A percentile compares a stretch with the other conserved stretches of the same genome.
Evolutionary conservation across 257 asterid species (phyloP).

Genomic region (Plectranthus barbatus): DNA sequence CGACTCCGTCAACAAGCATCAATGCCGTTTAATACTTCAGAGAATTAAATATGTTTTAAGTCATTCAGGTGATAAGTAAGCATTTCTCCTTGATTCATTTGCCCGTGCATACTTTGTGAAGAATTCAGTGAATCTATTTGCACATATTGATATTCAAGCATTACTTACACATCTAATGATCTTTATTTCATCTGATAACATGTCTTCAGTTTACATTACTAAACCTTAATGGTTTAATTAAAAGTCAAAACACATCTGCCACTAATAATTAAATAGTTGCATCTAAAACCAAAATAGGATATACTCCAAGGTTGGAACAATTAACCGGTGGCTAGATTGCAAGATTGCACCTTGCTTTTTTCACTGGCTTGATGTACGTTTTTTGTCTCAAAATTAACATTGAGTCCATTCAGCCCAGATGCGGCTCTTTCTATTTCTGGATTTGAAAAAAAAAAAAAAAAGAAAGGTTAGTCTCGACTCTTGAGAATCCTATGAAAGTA

Average conservation of each 20-base stretch:
- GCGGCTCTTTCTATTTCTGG: not conserved
- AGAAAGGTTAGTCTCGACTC: not conserved
- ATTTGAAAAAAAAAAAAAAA: not conserved
- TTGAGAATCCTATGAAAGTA: not conserved
- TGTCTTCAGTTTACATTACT: not conserved
- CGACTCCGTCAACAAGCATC: conserved; percentile 89
- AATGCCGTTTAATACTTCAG: conserved; percentile 71
- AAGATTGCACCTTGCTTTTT: not conserved
- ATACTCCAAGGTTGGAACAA: not conserved
- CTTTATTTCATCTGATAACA: not conserved
- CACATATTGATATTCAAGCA: not conserved
- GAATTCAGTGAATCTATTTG: not conserved
- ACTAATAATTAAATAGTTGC: not conserved
- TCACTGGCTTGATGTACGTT: not conserved
- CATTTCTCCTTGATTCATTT: conserved; percentile 11
- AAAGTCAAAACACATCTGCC: conserved; percentile 1
- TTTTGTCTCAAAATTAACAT: not conserved
- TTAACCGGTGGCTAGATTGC: not conserved
- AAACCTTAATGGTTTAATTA: not conserved
- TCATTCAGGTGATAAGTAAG: conserved; percentile 77
- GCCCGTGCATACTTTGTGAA: not conserved
- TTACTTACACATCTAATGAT: not conserved
- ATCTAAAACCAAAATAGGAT: not conserved
- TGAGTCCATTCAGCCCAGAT: not conserved
- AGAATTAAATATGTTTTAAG: conserved; percentile 61